Conservation (phyloP, 2,329 filamentous ascomycete genomes). For the Neonectria faginata region DNA sequence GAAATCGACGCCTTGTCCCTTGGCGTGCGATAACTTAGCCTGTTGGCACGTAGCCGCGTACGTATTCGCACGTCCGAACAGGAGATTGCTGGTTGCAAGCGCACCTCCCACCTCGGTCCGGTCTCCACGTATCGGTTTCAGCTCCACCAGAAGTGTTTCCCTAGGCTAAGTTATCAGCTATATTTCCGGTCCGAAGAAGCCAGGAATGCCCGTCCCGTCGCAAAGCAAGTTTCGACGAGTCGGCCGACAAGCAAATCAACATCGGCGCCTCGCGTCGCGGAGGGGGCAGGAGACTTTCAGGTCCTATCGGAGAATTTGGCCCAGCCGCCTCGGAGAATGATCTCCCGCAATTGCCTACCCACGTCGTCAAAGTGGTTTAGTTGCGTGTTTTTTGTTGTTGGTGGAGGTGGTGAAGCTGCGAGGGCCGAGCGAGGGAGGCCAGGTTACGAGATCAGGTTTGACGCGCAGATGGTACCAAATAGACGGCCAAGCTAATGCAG, state of each 20-base stretch:
- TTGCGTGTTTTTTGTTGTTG: background rate
- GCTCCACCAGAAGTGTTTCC: conserved; percentile 27
- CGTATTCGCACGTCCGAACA: background rate
- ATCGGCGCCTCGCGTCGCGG: conserved; percentile 31
- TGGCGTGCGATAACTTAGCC: conserved; percentile 21
- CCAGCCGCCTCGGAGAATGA: conserved; percentile 33
- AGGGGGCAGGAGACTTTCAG: conserved; percentile 11
- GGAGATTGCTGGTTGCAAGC: conserved; percentile 30
- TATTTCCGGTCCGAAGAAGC: background rate
- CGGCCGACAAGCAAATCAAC: conserved; percentile 32
- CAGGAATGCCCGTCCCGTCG: background rate
- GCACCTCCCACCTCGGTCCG: background rate
- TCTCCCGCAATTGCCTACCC: conserved; percentile 21
- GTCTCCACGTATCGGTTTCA: conserved; percentile 36
- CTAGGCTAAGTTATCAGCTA: conserved; percentile 7
- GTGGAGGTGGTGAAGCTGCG: background rate
- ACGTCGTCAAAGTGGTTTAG: background rate
- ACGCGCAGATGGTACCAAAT: conserved; percentile 13
- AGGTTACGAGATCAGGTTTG: conserved; percentile 17
- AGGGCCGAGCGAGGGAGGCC: conserved; percentile 1
- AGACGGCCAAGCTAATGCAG: conserved; percentile 18
- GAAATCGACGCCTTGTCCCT: conserved; percentile 29
- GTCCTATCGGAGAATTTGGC: conserved; percentile 41
- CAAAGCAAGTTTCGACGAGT: conserved; percentile 33
- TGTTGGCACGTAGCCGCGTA: conserved; percentile 16